Evolutionary conservation across 495 filamentous ascomycete genomes (phyloP).

Genomic region (Cryomyces minteri): DNA sequence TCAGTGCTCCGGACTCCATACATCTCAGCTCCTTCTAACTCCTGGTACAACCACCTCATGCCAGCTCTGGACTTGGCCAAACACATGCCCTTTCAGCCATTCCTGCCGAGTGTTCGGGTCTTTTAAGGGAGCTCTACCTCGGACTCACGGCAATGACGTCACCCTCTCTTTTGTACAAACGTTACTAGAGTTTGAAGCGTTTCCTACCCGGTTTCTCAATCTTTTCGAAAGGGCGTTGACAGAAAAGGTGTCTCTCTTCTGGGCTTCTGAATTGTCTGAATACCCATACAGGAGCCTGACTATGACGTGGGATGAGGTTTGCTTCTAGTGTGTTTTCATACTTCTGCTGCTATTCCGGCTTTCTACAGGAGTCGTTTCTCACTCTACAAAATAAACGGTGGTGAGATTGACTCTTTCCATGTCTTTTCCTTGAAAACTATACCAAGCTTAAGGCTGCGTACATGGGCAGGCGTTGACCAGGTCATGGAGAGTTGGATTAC

Average conservation of each 20-base stretch:
- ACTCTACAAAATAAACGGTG: not conserved
- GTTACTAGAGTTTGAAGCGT: too few species aligned
- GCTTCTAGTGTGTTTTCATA: too few species aligned
- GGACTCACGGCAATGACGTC: too few species aligned
- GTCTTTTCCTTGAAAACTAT: not conserved
- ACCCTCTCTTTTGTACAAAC: too few species aligned
- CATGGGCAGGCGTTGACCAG: not conserved
- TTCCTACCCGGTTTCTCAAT: too few species aligned
- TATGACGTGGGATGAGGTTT: too few species aligned
- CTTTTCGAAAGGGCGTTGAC: too few species aligned
- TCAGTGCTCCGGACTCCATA: not conserved
- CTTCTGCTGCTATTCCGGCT: too few species aligned
- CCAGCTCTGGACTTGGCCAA: constrained; percentile 1
- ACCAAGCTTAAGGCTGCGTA: not conserved
- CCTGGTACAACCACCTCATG: constrained; percentile 1
- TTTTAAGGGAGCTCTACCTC: not conserved
- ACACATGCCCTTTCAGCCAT: constrained; percentile 1
- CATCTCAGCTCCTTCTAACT: not conserved
- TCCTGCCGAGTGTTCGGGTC: not conserved
- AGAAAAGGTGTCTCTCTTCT: too few species aligned
- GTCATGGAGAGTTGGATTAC: not conserved
- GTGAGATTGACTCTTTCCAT: not conserved
- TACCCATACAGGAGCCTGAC: too few species aligned
- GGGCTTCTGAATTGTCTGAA: too few species aligned
- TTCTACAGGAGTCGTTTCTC: not conserved